A percentile compares a stretch with the other conserved stretches of the same genome.
Evolutionary conservation across 148 eudicot genomes (phyloP).

Genomic region (Nepenthes gracilis): DNA sequence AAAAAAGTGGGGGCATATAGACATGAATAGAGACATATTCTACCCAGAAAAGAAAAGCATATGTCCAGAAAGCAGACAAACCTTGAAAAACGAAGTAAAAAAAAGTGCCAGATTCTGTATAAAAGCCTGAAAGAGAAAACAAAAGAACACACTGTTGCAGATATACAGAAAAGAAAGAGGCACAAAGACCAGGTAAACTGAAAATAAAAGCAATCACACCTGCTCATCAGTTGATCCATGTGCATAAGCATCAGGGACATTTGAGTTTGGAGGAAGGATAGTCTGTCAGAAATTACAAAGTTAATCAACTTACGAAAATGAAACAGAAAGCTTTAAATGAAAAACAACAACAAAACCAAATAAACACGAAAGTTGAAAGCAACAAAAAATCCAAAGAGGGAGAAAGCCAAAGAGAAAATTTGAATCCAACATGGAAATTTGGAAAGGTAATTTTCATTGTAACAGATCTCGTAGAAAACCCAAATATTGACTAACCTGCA

Average conservation of each 20-base stretch:
- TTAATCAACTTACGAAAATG: neutral
- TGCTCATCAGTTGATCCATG: slow-evolving; percentile 83
- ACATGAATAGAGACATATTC: neutral
- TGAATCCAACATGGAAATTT: neutral
- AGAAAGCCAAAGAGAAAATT: neutral
- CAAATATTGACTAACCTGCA: slow-evolving; percentile 41
- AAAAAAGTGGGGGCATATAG: too few relatives aligned
- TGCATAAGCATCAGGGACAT: slow-evolving; percentile 76
- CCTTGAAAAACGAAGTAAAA: slow-evolving; percentile 91
- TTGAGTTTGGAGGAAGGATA: slow-evolving; percentile 61
- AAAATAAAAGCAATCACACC: slow-evolving; percentile 23
- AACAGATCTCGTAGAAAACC: too few relatives aligned
- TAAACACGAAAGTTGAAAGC: too few relatives aligned
- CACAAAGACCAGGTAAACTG: neutral
- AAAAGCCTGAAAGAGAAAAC: slow-evolving; percentile 54
- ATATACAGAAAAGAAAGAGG: neutral
- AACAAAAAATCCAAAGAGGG: neutral
- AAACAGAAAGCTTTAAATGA: neutral
- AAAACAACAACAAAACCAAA: neutral
- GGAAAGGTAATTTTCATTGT: neutral
- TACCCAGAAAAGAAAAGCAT: neutral
- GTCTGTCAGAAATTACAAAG: slow-evolving; percentile 21
- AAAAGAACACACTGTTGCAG: neutral
- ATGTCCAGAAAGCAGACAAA: slow-evolving; percentile 5
- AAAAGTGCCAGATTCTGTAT: slow-evolving; percentile 94